phyloP scores from a whole-genome alignment of 108 stramenopile genomes.

The Bacterosira constricta region DNA sequence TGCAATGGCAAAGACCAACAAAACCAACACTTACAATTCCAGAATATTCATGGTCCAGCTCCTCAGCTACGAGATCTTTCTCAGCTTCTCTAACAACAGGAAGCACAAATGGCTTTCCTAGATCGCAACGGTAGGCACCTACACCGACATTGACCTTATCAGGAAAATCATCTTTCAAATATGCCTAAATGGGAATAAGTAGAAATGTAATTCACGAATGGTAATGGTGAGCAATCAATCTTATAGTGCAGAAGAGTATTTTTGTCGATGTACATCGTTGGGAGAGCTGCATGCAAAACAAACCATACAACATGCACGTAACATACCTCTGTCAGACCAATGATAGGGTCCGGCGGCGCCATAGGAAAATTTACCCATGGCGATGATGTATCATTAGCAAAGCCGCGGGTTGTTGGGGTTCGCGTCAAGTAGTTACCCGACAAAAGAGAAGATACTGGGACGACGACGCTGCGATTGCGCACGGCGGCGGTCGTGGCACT shows the following conservation, averaged over 20 bases:
- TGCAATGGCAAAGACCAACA: neutral
- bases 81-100: slow-evolving; percentile 96
- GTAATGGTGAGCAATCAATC: neutral
- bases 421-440: neutral
- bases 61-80: slow-evolving; percentile 66
- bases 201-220: neutral
- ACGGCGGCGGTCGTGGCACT: neutral
- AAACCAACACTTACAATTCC: slow-evolving; percentile 66
- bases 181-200: slow-evolving; percentile 17
- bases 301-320: neutral
- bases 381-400: slow-evolving; percentile 34
- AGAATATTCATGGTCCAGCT: slow-evolving; percentile 83
- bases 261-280: no score
- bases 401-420: slow-evolving; percentile 14
- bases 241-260: no score
- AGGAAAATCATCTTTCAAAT: slow-evolving; percentile 72
- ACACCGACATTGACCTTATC: slow-evolving; percentile 92
- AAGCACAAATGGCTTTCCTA: slow-evolving; percentile 95
- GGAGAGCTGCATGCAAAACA: neutral
- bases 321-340: slow-evolving; percentile 93
- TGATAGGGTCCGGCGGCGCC: slow-evolving; percentile 97
- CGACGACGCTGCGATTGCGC: neutral
- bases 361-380: slow-evolving; percentile 87
- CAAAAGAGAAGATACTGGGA: neutral
- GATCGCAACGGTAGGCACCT: slow-evolving; percentile 95